Base-by-base conservation (phyloP, 768 basidiomycete species). In the Calocybe cyanea region DNA sequence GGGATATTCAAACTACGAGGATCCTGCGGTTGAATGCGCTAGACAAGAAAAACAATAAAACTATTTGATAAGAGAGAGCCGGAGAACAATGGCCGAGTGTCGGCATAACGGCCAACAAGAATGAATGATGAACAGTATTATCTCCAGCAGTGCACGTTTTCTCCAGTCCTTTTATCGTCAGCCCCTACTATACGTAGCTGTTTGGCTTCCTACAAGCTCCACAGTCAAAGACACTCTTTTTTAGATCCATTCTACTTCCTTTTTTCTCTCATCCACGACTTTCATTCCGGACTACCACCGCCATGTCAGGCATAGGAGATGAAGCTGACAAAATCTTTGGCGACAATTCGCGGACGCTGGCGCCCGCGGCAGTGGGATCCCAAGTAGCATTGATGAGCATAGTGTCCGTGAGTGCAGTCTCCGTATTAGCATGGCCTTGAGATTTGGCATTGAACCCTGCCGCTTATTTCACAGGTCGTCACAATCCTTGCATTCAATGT, bases 401-500 rank as follows among this genome's bases (percentile, higher is more conserved):
- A 45, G 50, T 90, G 46, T 89, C 88, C 41, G 88, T 89, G 64
- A 50, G 84, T 71, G 25, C 25, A 28, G 5, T 5, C 5, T 28
- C 25, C 11, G 25, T 28, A 6, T 6, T 28, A 11, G 5, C 6
- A 11, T 28, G 25, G 6, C 25, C 5, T 28, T 28, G n/a, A n/a
- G n/a, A n/a, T 28, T 28, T 11, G 25, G 11, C 11, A 11, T 28
- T 28, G 11, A 28, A 28, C 5, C n/a, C n/a, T n/a, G n/a, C n/a
- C 49, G 33, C 40, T 40, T 19, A 7, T 48, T 23, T 51, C 8
- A 25, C 37, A 88, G 87, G 59, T 78, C 34, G 75, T 71, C 49
- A 87, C 88, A 14, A 68, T 91, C 38, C 51, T 90, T 36, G 68
- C 76, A 31, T 98, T 98, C 70, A 94, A 92, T 56, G 25, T 77